Conservation (phyloP, 768 basidiomycete genomes). For the Porpolomopsis calyptriformis region DNA sequence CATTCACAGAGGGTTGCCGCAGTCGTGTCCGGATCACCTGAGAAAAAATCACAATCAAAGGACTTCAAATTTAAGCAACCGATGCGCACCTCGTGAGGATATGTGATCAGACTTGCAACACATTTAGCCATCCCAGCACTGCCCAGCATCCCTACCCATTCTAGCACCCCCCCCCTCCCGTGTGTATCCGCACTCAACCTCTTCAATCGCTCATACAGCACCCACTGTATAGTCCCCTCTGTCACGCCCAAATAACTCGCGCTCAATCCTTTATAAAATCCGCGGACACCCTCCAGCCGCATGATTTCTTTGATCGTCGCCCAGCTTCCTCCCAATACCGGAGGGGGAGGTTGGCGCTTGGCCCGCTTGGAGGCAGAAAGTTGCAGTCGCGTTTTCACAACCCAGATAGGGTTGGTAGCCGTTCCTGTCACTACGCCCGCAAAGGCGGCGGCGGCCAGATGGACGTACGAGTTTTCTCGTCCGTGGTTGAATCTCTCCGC, state of each 20-base stretch:
- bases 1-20: constrained; percentile 75
- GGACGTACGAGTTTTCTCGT: constrained; percentile 74
- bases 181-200: constrained; percentile 44
- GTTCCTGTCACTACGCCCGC: constrained; percentile 84
- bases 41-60: not conserved
- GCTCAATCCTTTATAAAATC: constrained; percentile 91
- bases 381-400: constrained; percentile 94
- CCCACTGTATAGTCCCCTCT: constrained; percentile 96
- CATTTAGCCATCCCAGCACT: constrained; percentile 92
- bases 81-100: constrained; percentile 83
- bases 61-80: not conserved
- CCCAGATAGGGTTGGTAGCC: constrained; percentile 98
- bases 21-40: constrained; percentile 88
- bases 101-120: constrained; percentile 89
- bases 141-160: constrained; percentile 77
- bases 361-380: constrained; percentile 34
- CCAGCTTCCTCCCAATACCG: constrained; percentile 42
- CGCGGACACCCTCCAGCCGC: constrained; percentile 69
- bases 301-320: constrained; percentile 62
- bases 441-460: constrained; percentile 73
- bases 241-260: constrained; percentile 94
- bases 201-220: constrained; percentile 89
- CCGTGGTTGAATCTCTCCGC: constrained; percentile 74
- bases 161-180: constrained; percentile 43
- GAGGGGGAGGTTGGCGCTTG: constrained; percentile 7